Evolutionary conservation across 1,284 basidiomycete genomes (phyloP).

Genomic region (Blastosporella zonata): DNA sequence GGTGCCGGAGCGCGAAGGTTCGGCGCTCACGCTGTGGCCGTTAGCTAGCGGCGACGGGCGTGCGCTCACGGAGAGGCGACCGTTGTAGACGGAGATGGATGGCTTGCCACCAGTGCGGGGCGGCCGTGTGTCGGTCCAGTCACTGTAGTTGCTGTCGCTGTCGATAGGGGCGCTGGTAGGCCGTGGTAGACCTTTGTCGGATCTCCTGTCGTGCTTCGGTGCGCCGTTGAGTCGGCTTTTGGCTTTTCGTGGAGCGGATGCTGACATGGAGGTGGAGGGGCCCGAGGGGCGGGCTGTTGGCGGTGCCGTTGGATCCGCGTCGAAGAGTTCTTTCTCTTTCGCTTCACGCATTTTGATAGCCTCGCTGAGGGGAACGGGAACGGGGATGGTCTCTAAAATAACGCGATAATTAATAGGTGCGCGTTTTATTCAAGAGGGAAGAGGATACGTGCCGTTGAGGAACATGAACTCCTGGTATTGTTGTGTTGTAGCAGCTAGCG

Average conservation of each 20-base stretch:
- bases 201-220: constrained; percentile 13
- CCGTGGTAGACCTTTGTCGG: constrained; percentile 6
- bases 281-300: constrained; percentile 26
- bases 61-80: constrained; percentile 14
- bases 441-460: constrained; percentile 48
- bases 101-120: constrained; percentile 17
- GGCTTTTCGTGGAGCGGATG: constrained; percentile 25
- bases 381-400: constrained; percentile 61
- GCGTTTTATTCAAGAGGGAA: not conserved
- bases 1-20: constrained; percentile 22
- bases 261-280: constrained; percentile 18
- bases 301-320: constrained; percentile 57
- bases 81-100: constrained; percentile 21
- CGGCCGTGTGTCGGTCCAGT: constrained; percentile 25
- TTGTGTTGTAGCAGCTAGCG: constrained; percentile 50
- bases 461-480: constrained; percentile 68
- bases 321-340: constrained; percentile 55
- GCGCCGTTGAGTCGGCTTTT: constrained; percentile 38
- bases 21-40: constrained; percentile 19
- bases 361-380: constrained; percentile 52
- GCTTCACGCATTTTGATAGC: constrained; percentile 55
- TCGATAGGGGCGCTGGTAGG: constrained; percentile 6
- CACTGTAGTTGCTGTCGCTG: constrained; percentile 9
- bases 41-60: constrained; percentile 22
- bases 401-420: constrained; percentile 6